Base-by-base conservation (phyloP, 1,284 basidiomycete genomes). In the Apiotrichum gracile region DNA sequence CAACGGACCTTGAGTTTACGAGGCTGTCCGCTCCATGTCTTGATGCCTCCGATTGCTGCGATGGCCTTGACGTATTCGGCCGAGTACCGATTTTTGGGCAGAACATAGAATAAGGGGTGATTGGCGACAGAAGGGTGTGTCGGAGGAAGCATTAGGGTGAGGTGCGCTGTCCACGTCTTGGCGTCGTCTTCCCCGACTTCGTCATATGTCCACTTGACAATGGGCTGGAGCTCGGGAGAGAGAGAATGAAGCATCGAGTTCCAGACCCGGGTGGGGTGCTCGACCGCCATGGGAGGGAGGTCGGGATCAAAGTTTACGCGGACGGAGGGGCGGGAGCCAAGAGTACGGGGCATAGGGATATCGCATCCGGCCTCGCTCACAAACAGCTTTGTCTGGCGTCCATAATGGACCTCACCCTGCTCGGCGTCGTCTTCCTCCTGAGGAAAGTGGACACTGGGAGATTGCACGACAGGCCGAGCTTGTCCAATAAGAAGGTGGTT, bases 231-330 rank as follows among this genome's bases (percentile, higher is more conserved):
- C 5, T 62, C 49, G 3, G 62, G 19, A 0, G 48, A 29, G 1
- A 69, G 49, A 1, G 63, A 54, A 39, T 71, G 69, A 12, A 69
- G 52, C 46, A 66, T 57, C 27, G 52, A 37, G 46, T 69, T 71
- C 69, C 69, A 69, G 5, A 69, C 61, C 13, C 67, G 57, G 0
- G 65, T 63, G 0, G 69, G 67, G 50, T 71, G 69, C 41, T 66
- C 61, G 9, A 58, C 44, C 1, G 67, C 65, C 37, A 64, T 44
- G 1, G 66, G 61, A 3, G 67, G 64, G 24, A 67, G 52, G 39
- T 64, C 61, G 2, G 64, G 51, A 31, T 53, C 40, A 21, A 53
- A 40, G 34, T 31, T 25, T n/a, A n/a, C n/a, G n/a, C n/a, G n/a
- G 46, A 48, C 40, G 40, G 16, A 29, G 12, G 42, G 47, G 21